phyloP scores from a whole-genome alignment of 768 basidiomycete species.

The Hydnomerulius pinastri region DNA sequence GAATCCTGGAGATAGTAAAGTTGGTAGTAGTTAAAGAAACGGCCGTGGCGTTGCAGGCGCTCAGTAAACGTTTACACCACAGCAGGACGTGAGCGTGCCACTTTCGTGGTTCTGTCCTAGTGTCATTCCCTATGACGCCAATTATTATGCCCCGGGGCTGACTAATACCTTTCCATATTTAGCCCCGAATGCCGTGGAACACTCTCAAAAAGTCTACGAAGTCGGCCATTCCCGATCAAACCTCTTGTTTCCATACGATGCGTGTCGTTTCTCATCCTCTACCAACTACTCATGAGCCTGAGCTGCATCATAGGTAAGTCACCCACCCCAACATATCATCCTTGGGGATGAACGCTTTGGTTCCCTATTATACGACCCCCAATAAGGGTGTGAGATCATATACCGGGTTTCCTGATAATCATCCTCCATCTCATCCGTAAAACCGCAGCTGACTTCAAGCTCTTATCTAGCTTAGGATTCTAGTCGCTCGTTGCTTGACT shows the following conservation, averaged over 20 bases:
- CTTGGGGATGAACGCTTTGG: conserved; percentile 48
- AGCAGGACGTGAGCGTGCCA: not conserved
- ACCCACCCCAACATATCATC: too few species aligned
- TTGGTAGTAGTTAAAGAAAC: conserved; percentile 3
- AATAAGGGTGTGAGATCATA: conserved; percentile 40
- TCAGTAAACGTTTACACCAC: conserved; percentile 10
- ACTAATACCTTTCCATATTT: not conserved
- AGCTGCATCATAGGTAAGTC: too few species aligned
- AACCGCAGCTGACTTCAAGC: too few species aligned
- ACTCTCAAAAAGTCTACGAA: too few species aligned
- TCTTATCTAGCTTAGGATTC: too few species aligned
- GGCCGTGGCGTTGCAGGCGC: conserved; percentile 5
- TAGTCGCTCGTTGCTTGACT: too few species aligned
- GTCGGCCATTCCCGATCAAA: too few species aligned
- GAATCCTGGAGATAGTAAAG: too few species aligned
- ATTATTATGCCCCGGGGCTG: not conserved
- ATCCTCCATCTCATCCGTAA: not conserved
- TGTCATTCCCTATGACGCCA: not conserved
- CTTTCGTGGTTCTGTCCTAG: too few species aligned
- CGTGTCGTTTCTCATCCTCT: too few species aligned
- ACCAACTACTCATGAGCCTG: too few species aligned
- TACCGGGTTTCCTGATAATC: conserved; percentile 46
- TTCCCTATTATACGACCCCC: conserved; percentile 65
- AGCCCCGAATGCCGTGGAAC: not conserved
- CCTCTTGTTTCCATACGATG: too few species aligned